Conservation (phyloP, 345 rosid species). For the Mercurialis annua region DNA sequence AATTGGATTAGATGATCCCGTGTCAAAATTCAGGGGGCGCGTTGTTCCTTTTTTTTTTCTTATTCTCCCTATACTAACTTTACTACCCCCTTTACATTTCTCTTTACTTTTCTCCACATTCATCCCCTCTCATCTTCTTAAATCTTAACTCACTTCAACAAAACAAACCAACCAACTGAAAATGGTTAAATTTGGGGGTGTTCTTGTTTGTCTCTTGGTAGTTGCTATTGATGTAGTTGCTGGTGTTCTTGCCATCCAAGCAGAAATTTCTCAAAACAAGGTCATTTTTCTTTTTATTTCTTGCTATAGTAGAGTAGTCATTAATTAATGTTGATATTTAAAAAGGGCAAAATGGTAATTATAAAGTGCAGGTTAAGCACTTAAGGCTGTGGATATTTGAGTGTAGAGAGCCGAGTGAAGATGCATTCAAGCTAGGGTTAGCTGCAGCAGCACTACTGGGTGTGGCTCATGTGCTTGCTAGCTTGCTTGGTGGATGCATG, state of each 20-base stretch:
- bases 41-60: conserved; percentile 9
- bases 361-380: conserved; percentile 65
- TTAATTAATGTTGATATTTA: background rate
- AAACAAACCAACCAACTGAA: background rate
- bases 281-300: conserved; percentile 18
- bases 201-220: conserved; percentile 68
- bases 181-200: conserved; percentile 63
- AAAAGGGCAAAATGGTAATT: no score
- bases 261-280: conserved; percentile 83
- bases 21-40: no score
- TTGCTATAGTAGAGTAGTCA: background rate
- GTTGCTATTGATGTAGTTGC: conserved; percentile 78
- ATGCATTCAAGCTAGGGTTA: conserved; percentile 72
- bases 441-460: conserved; percentile 67
- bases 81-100: no score
- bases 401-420: conserved; percentile 83
- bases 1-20: no score
- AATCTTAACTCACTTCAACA: background rate
- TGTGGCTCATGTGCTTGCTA: conserved; percentile 65
- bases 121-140: background rate
- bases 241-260: conserved; percentile 87
- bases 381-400: conserved; percentile 81
- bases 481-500: conserved; percentile 72
- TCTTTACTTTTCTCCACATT: background rate
- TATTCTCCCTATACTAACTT: conserved; percentile 9